Percentiles rank a stretch among this genome's conserved stretches.
These are phyloP conservation scores for Astragalus glycyphyllos DNA, from an alignment of 306 rosid species.

Conservation along the genomic window DNA sequence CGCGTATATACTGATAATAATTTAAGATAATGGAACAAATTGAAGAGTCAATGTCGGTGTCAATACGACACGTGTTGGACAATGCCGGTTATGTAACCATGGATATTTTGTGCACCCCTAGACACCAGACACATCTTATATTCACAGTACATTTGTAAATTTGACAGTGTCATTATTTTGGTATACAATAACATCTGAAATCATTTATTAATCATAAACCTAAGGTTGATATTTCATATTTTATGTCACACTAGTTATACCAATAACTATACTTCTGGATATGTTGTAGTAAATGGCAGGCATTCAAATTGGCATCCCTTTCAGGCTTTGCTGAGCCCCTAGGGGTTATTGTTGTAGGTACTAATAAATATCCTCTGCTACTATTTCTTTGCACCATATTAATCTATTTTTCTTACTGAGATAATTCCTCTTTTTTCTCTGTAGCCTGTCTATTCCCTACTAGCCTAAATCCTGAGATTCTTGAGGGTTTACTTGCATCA, in stretches of 20 bases:
- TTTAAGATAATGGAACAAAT: too few species aligned
- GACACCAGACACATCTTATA: too few species aligned
- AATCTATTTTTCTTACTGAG: slow-evolving; percentile 25
- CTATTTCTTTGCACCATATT: slow-evolving; percentile 18
- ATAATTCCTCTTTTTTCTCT: slow-evolving; percentile 29
- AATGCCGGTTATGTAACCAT: too few species aligned
- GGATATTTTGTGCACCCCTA: too few species aligned
- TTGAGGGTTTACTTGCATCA: slow-evolving; percentile 93
- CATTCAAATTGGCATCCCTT: slow-evolving; percentile 96
- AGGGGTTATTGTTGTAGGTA: slow-evolving; percentile 92
- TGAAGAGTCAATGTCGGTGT: too few species aligned
- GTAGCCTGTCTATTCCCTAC: slow-evolving; percentile 94
- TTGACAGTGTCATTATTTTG: slow-evolving; percentile 6
- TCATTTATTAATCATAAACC: slow-evolving; percentile 10
- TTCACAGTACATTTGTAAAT: neutral
- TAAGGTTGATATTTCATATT: neutral
- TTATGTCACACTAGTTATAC: slow-evolving; percentile 19
- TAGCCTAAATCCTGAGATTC: slow-evolving; percentile 90
- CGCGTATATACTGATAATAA: too few species aligned
- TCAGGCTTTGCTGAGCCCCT: slow-evolving; percentile 95
- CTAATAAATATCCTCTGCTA: slow-evolving; percentile 52
- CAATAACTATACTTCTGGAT: slow-evolving; percentile 11
- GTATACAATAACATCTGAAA: neutral
- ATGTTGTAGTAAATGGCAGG: slow-evolving; percentile 88
- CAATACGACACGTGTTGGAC: too few species aligned